Evolutionary conservation across 345 rosid genomes (phyloP), one percentile per base, ranked within the genome.

Genomic region (Acer negundo): DNA sequence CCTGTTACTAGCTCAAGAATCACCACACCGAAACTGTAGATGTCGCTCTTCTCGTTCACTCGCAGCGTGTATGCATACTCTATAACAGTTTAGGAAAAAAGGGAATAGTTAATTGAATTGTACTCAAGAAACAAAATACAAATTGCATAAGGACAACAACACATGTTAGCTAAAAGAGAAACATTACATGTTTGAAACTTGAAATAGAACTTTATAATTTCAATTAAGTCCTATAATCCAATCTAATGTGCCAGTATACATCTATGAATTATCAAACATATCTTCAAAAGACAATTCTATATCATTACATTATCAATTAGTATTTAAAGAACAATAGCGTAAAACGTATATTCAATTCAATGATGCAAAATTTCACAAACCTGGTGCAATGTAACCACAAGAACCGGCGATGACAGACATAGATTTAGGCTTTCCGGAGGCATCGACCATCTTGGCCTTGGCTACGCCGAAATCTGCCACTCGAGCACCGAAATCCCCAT

Each of bases 41-140:
- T 93, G 84, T 97, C 99, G 26, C 99, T 94, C 91, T 97, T 97
- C 88, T 97, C 99, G n/a, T 92, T 94, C 84, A 97, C 99, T 38
- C 97, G 82, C 15, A 97, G 92, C 1, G 99, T 97, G 85, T 97
- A 97, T 2, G 98, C 99, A 75, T 97, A 97, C 70, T 97, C 99
- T 97, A 92, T 83, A 87, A 73, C 49, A 70, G 72, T 74, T 46
- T 62, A 35, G 47, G 28, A n/a, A 28, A 4, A 6, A n/a, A 42
- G 16, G 38, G 38, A 35, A 35, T 15, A 8, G 76, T 72, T 40
- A 58, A 1, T 24, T 69, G 38, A 67, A 70, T 31, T 55, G 47
- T 42, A n/a, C 62, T 23, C 10, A 4, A 3, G 4, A 35, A 35
- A 35, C 15, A 35, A 17, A 19, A n/a, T 23, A 31, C 9, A 1